Conservation (phyloP, 208 protist genomes). For the Trichomonas gallinae region DNA sequence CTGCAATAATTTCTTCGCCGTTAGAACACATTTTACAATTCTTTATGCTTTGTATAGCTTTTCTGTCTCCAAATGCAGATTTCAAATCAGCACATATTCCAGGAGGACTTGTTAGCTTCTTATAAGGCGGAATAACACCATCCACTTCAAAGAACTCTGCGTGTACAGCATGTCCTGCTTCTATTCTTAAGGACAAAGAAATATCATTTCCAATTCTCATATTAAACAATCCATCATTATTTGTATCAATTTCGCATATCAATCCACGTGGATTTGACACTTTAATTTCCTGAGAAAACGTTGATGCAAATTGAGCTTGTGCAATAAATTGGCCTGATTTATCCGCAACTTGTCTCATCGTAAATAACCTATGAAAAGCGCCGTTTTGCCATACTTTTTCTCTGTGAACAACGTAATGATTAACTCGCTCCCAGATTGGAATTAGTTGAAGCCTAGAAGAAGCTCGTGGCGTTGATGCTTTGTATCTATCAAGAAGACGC, state of each 20-base stretch:
- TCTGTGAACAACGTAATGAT: background rate
- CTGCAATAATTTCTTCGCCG: background rate
- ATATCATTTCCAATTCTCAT: background rate
- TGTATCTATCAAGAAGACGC: background rate
- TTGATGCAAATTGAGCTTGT: background rate
- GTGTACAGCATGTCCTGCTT: background rate
- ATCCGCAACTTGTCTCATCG: background rate
- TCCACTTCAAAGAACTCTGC: background rate
- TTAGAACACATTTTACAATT: background rate
- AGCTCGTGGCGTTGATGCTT: background rate
- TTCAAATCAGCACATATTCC: background rate
- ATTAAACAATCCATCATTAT: background rate
- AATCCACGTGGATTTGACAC: background rate
- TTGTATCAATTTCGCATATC: background rate
- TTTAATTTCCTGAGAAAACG: background rate
- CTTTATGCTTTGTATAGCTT: background rate
- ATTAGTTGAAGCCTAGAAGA: background rate
- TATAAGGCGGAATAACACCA: background rate
- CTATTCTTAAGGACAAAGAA: background rate
- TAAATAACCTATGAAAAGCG: background rate
- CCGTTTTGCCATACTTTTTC: background rate
- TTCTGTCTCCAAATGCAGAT: background rate
- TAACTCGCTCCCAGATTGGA: background rate
- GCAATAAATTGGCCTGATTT: background rate
- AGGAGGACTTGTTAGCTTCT: background rate